Base-by-base conservation (phyloP, 202 grass and related monocot species). In the Schoenoplectus triqueter region DNA sequence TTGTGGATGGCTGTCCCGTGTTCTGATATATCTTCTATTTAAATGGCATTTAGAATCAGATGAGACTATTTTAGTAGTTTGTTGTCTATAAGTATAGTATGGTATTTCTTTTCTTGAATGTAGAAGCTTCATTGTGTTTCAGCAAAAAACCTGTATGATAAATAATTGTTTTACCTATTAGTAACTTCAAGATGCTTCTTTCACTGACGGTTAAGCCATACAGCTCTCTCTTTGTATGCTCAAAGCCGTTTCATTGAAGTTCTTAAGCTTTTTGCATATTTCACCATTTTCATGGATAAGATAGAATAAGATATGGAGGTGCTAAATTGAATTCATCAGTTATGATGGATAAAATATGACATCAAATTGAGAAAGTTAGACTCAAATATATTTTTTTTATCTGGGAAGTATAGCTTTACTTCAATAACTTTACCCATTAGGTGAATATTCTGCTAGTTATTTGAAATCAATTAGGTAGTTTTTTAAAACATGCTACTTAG, bases 1-100 rank as follows among this genome's bases (percentile, higher is more conserved):
- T 84, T 61, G 90, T 92, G 54, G 84, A 91, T 18, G 62, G 83
- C 22, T 97, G 92, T 70, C 94, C 94, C 6, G 88, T 97, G 31
- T 92, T 93, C 85, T 93, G 18, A 86, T 90, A 19, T 48, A 3
- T 73, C 70, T 79, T 56, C 74, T 56, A 44, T 48, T 62, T 62
- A 62, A n/a, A 77, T 57, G 7, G 45, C 81, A 88, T 49, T 72
- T 72, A 72, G 69, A 48, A 72, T 18, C 69, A 47, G 15, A 71
- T 48, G 14, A 41, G 65, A 17, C 3, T 10, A 4, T 52, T 73
- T 52, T 15, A 19, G 46, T 73, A 52, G 70, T 69, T 41, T 44
- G 11, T 73, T 73, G 46, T 73, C 7, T 73, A 10, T 73, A 73
- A 73, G 45, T 51, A 73, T 73, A 20, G 47, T 48, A 18, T 78